phyloP scores from a whole-genome alignment of 768 basidiomycete genomes.

The Suillus lakei region DNA sequence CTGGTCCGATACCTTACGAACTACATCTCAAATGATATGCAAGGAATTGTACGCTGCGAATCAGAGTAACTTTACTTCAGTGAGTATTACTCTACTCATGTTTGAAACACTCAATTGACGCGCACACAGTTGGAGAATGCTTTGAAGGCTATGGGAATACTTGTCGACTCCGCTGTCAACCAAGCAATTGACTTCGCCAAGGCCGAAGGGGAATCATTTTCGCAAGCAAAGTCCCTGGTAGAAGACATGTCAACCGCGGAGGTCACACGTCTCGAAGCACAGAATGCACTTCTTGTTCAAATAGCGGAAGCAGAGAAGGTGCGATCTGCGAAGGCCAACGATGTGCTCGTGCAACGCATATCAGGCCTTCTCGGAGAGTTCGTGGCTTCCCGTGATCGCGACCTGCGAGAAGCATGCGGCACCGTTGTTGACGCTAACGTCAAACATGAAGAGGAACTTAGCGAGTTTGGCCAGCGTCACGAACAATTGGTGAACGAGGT shows the following conservation, averaged over 20 bases:
- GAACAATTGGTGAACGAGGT: slow-evolving; percentile 47
- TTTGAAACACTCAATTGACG: neutral
- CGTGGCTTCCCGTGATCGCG: slow-evolving; percentile 67
- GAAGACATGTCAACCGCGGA: slow-evolving; percentile 54
- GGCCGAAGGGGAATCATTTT: slow-evolving; percentile 54
- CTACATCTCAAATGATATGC: slow-evolving; percentile 52
- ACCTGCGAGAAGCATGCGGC: slow-evolving; percentile 61
- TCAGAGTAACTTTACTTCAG: slow-evolving; percentile 49
- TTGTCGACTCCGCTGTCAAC: slow-evolving; percentile 63
- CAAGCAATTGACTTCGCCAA: slow-evolving; percentile 63
- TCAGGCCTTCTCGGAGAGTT: slow-evolving; percentile 75
- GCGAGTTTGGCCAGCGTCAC: slow-evolving; percentile 53
- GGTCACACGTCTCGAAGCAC: slow-evolving; percentile 64
- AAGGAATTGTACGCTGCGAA: slow-evolving; percentile 49
- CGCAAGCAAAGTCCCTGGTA: slow-evolving; percentile 53
- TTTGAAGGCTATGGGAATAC: slow-evolving; percentile 57
- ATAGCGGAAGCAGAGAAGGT: slow-evolving; percentile 69
- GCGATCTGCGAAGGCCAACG: slow-evolving; percentile 69
- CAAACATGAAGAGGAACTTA: slow-evolving; percentile 55
- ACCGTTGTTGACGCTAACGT: slow-evolving; percentile 59
- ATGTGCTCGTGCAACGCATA: slow-evolving; percentile 76
- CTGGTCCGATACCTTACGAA: slow-evolving; percentile 61
- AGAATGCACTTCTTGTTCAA: slow-evolving; percentile 67
- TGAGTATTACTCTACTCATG: slow-evolving; percentile 26
- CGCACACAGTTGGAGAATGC: slow-evolving; percentile 54